Base-by-base conservation (phyloP, 1,284 basidiomycete genomes). In the Pyrrhoderma noxium region DNA sequence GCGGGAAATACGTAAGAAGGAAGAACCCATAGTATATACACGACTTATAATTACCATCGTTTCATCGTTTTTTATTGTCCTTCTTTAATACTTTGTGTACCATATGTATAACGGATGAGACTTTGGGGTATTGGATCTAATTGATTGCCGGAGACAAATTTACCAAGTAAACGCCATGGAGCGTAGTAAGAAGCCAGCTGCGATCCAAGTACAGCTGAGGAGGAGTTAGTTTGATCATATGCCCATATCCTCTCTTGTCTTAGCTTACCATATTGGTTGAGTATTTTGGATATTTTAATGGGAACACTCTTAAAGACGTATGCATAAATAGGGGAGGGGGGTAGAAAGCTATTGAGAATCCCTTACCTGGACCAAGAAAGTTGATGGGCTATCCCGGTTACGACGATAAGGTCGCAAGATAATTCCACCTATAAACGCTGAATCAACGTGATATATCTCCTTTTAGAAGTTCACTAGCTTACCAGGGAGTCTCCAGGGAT, bases 401-500 rank as follows among this genome's bases (percentile, higher is more conserved):
- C 36, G 39, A 8, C n/a, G 8, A 21, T n/a, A 45, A 13, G 49
- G 40, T 36, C 55, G 54, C 45, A 72, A 45, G 51, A 65, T 62
- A 23, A 69, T 63, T 8, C 65, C 68, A 22, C 70, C 69, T 70
- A 47, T 11, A 35, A 48, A 13, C 13, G 19, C n/a, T 40, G 5
- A n/a, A 11, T 35, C 53, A 45, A 41, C 38, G 8, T 13, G 14
- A 13, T 35, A 23, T 18, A 25, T 21, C 47, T 11, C 3, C n/a
- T 35, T 13, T 39, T 13, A 19, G 16, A 39, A 23, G 36, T 27
- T 25, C 11, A 5, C 27, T 31, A 57, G 13, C 67, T 38, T 56
- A 87, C 91, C 88, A 53, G 93, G 91, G 14, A 96, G 62, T 35
- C 94, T 74, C 59, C 76, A 76, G 2, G 90, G 83, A 64, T 95